Conservation (phyloP, 345 rosid genomes). For the Geranium rotundifolium region DNA sequence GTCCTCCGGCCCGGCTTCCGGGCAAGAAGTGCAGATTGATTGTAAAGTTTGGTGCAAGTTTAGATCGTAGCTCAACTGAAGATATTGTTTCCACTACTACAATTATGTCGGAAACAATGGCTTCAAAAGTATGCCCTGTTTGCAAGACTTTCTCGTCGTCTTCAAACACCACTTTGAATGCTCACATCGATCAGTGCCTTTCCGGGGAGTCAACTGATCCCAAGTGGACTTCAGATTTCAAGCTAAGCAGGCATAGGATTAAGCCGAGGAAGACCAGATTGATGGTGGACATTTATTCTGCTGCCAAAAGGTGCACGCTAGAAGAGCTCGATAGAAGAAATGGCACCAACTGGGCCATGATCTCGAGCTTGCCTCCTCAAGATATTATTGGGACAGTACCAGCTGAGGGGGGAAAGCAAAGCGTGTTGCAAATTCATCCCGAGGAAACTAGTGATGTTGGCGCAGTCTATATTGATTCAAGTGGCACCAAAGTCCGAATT, state of each 20-base stretch:
- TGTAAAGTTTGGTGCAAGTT: slow-evolving; percentile 56
- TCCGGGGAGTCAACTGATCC: slow-evolving; percentile 47
- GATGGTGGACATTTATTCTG: slow-evolving; percentile 74
- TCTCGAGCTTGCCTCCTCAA: slow-evolving; percentile 31
- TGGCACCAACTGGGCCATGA: slow-evolving; percentile 54
- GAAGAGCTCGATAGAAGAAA: slow-evolving; percentile 90
- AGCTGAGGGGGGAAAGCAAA: slow-evolving; percentile 28
- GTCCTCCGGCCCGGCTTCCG: slow-evolving; percentile 20
- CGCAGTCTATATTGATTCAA: slow-evolving; percentile 81
- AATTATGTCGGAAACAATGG: slow-evolving; percentile 54
- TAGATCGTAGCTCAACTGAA: slow-evolving; percentile 51
- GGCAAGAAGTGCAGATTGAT: slow-evolving; percentile 64
- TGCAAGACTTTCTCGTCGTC: slow-evolving; percentile 93
- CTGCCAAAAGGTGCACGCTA: slow-evolving; percentile 56
- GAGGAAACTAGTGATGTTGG: slow-evolving; percentile 55
- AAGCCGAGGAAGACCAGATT: slow-evolving; percentile 64
- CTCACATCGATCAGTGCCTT: slow-evolving; percentile 97
- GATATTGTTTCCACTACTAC: slow-evolving; percentile 53
- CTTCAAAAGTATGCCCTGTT: slow-evolving; percentile 92
- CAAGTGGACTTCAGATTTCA: slow-evolving; percentile 53
- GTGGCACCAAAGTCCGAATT: slow-evolving; percentile 75
- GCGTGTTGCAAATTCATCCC: slow-evolving; percentile 22
- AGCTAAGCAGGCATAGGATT: slow-evolving; percentile 48
- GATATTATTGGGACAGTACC: slow-evolving; percentile 21
- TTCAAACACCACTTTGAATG: slow-evolving; percentile 94